These are phyloP conservation scores for Bombardia bombarda DNA, from an alignment of 495 filamentous ascomycete genomes.

Conservation along the genomic window DNA sequence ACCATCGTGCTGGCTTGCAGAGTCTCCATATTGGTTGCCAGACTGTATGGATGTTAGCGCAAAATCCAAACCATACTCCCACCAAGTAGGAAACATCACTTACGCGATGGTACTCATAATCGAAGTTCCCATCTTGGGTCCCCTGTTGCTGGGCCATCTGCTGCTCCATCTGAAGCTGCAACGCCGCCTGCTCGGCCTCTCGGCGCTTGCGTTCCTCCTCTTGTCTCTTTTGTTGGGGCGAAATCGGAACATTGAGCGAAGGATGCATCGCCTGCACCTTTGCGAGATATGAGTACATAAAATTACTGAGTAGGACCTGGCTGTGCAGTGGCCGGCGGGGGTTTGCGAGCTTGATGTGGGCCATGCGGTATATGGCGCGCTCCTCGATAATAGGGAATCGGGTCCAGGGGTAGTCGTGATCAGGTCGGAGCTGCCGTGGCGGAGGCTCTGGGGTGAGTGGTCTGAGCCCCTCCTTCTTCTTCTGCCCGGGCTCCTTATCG, in stretches of 20 bases:
- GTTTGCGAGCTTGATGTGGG: slow-evolving; percentile 97
- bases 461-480: slow-evolving; percentile 62
- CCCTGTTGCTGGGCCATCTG: slow-evolving; percentile 37
- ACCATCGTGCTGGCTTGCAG: slow-evolving; percentile 24
- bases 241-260: slow-evolving; percentile 69
- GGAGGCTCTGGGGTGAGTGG: slow-evolving; percentile 77
- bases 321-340: slow-evolving; percentile 86
- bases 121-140: slow-evolving; percentile 30
- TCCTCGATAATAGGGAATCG: slow-evolving; percentile 94
- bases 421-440: slow-evolving; percentile 61
- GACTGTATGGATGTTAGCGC: slow-evolving; percentile 20
- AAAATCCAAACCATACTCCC: not conserved
- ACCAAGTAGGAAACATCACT: slow-evolving; percentile 15
- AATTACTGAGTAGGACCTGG: slow-evolving; percentile 96
- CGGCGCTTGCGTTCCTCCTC: slow-evolving; percentile 56
- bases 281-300: slow-evolving; percentile 99
- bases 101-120: slow-evolving; percentile 47
- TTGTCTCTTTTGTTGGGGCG: slow-evolving; percentile 53
- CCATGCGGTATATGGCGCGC: slow-evolving; percentile 95
- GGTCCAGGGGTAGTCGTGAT: slow-evolving; percentile 92
- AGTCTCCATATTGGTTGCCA: slow-evolving; percentile 35
- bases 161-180: slow-evolving; percentile 39
- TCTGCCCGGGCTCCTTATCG: slow-evolving; percentile 58
- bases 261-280: slow-evolving; percentile 99
- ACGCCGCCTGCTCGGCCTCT: slow-evolving; percentile 51